These are phyloP conservation scores for Suillus subalutaceus DNA, from an alignment of 768 basidiomycete genomes.

Conservation along the genomic window DNA sequence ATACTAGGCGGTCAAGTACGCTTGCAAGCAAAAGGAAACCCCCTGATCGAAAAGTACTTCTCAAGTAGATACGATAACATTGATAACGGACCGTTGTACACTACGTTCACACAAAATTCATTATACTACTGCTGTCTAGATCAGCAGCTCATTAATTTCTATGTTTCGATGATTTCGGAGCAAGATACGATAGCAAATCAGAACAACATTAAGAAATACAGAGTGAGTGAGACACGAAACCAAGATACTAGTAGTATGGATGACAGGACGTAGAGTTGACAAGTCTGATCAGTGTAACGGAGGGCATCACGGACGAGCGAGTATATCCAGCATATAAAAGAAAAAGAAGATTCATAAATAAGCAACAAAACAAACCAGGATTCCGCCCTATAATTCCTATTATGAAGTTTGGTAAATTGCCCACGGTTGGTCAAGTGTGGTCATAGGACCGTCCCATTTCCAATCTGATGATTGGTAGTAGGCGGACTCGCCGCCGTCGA, in stretches of 20 bases:
- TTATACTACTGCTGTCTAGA: slow-evolving; percentile 5
- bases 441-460: slow-evolving; percentile 78
- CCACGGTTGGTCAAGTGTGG: slow-evolving; percentile 69
- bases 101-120: slow-evolving; percentile 7
- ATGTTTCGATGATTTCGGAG: slow-evolving; percentile 28
- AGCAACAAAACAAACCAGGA: slow-evolving; percentile 17
- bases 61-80: slow-evolving; percentile 13
- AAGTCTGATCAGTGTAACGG: slow-evolving; percentile 30
- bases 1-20: slow-evolving; percentile 45
- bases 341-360: slow-evolving; percentile 37
- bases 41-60: slow-evolving; percentile 20
- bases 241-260: slow-evolving; percentile 42
- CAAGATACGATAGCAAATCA: slow-evolving; percentile 56
- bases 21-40: slow-evolving; percentile 18
- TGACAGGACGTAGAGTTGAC: slow-evolving; percentile 33
- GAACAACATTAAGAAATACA: slow-evolving; percentile 65
- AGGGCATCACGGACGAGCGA: slow-evolving; percentile 38
- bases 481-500: slow-evolving; percentile 75
- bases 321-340: slow-evolving; percentile 46
- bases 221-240: slow-evolving; percentile 45
- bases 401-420: slow-evolving; percentile 54
- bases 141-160: slow-evolving; percentile 10
- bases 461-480: slow-evolving; percentile 60
- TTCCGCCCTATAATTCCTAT: slow-evolving; percentile 43
- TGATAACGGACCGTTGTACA: slow-evolving; percentile 2